Conservation (phyloP, 1,284 basidiomycete genomes). For the Rhodofomes roseus region DNA sequence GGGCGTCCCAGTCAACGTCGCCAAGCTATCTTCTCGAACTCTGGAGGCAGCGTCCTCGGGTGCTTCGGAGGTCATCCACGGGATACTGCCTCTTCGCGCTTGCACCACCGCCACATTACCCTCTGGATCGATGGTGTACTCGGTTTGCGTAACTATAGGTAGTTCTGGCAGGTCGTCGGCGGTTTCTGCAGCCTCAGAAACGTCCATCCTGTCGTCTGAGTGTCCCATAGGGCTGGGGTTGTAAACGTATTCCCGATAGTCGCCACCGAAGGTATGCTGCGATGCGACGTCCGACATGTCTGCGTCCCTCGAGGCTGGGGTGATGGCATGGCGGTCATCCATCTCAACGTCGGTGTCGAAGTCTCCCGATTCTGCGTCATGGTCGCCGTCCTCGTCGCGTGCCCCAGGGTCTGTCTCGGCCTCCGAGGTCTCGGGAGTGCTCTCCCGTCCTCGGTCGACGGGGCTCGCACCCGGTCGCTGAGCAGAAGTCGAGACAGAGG, state of each 20-base stretch:
- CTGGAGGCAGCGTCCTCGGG: constrained; percentile 7
- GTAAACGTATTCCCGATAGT: constrained; percentile 19
- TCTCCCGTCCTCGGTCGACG: constrained; percentile 2
- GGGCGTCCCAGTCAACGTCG: constrained; percentile 19
- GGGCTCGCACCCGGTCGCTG: background rate
- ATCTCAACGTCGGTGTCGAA: constrained; percentile 38
- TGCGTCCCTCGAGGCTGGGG: constrained; percentile 13
- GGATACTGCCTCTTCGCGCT: constrained; percentile 21
- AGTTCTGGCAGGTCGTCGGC: constrained; percentile 32
- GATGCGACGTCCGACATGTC: constrained; percentile 42
- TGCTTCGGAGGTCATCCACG: constrained; percentile 20
- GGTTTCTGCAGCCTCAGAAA: constrained; percentile 29
- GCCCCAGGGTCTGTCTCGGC: constrained; percentile 19
- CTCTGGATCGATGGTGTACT: constrained; percentile 13
- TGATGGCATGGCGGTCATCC: constrained; percentile 19
- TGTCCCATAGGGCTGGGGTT: constrained; percentile 7
- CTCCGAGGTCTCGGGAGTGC: constrained; percentile 12
- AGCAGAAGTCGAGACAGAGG: background rate
- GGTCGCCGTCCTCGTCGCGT: constrained; percentile 13
- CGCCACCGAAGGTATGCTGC: constrained; percentile 44
- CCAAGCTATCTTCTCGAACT: constrained; percentile 26
- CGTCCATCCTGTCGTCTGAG: constrained; percentile 30
- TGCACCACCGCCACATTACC: constrained; percentile 11
- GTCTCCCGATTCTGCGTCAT: constrained; percentile 26
- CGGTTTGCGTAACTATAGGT: constrained; percentile 18